Percentiles rank a stretch among this genome's conserved stretches.
Evolutionary conservation across 139 green algal genomes (phyloP).

Genomic region (Chlorella ohadii): DNA sequence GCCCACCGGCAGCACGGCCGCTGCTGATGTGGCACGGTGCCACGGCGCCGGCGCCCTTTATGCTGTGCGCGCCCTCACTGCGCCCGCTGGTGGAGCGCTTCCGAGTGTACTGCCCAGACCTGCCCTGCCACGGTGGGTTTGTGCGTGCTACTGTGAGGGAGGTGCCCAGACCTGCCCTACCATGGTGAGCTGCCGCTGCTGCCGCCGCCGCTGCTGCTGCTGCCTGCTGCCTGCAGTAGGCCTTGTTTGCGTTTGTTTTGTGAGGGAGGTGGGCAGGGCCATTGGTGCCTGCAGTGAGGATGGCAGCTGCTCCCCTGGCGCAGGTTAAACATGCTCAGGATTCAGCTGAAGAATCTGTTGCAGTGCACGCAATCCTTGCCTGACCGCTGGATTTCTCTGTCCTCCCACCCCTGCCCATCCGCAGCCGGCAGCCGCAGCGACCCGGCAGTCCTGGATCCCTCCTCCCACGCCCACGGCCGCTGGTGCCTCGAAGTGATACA

Average conservation of each 20-base stretch:
- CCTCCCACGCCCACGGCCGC: background rate
- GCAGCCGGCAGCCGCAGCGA: conserved; percentile 7
- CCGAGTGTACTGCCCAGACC: conserved; percentile 2
- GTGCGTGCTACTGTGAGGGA: background rate
- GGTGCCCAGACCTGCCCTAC: too few species aligned
- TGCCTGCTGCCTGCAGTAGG: background rate
- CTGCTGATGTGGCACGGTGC: conserved; percentile 17
- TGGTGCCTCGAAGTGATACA: background rate
- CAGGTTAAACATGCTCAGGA: too few species aligned
- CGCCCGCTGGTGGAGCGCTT: background rate
- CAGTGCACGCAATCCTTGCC: too few species aligned
- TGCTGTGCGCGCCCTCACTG: background rate
- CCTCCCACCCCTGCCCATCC: background rate
- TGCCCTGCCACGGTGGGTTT: background rate
- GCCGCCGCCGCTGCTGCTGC: background rate
- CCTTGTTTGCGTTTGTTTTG: too few species aligned
- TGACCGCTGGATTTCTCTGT: too few species aligned
- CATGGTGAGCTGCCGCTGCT: background rate
- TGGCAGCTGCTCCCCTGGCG: too few species aligned
- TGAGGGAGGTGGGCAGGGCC: too few species aligned
- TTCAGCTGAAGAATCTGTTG: too few species aligned
- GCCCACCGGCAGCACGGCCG: background rate
- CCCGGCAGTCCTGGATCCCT: background rate
- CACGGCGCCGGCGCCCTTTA: background rate
- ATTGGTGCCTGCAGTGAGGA: too few species aligned